phyloP scores from a whole-genome alignment of 2,329 filamentous ascomycete species.

The Decorospora gaudefroyi region DNA sequence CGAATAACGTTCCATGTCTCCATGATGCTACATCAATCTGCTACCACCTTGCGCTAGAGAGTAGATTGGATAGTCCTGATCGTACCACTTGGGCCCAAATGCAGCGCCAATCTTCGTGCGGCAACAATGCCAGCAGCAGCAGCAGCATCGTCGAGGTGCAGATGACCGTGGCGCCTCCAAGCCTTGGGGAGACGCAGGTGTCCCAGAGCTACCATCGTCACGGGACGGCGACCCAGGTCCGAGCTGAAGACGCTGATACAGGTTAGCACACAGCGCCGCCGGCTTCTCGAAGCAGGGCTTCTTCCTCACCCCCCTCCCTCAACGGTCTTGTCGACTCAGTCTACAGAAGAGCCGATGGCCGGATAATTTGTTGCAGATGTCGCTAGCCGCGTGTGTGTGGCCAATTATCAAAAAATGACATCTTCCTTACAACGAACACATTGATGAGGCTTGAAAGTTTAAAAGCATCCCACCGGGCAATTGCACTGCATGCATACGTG shows the following conservation, averaged over 20 bases:
- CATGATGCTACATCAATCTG: conserved; percentile 6
- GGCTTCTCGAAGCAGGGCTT: conserved; percentile 35
- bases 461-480: conserved; percentile 30
- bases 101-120: conserved; percentile 16
- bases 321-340: conserved; percentile 25
- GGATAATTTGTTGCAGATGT: conserved; percentile 28
- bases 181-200: conserved; percentile 14
- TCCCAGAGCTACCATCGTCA: conserved; percentile 17
- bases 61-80: conserved; percentile 9
- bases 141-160: conserved; percentile 13
- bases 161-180: conserved; percentile 12
- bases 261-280: conserved; percentile 22
- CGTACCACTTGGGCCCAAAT: conserved; percentile 9
- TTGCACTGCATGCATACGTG: conserved; percentile 36
- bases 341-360: conserved; percentile 19
- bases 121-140: conserved; percentile 14
- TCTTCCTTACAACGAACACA: conserved; percentile 21
- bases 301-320: conserved; percentile 28
- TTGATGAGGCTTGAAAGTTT: conserved; percentile 41
- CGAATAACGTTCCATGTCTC: conserved; percentile 1
- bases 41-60: conserved; percentile 7
- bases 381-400: conserved; percentile 30
- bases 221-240: conserved; percentile 17
- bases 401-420: conserved; percentile 27
- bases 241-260: conserved; percentile 7